Evolutionary conservation across 176 grass and related monocot species (phyloP).

Genomic region (Oryza meridionalis): DNA sequence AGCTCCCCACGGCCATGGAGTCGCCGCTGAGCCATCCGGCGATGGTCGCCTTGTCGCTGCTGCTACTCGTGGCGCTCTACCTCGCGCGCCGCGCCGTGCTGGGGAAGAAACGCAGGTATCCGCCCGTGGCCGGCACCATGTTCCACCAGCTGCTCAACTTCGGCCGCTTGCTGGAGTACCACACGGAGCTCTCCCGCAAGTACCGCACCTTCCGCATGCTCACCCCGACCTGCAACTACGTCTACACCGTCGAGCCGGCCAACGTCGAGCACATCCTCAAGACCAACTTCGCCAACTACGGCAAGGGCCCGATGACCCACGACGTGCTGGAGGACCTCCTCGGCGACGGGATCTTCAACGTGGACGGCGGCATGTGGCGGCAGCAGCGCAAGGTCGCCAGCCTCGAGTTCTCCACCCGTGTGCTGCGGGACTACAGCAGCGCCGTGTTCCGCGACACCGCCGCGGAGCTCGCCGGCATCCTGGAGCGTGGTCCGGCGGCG

Average conservation of each 20-base stretch:
- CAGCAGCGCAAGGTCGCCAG: constrained; percentile 84
- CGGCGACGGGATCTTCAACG: constrained; percentile 83
- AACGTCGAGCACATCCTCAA: constrained; percentile 82
- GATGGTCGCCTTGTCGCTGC: constrained; percentile 1
- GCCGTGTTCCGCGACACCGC: constrained; percentile 66
- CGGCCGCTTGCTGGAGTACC: constrained; percentile 56
- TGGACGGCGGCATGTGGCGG: constrained; percentile 78
- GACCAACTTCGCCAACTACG: constrained; percentile 88
- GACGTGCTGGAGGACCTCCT: constrained; percentile 54
- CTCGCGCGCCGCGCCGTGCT: constrained; percentile 8
- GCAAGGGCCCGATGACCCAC: constrained; percentile 58
- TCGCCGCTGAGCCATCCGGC: constrained; percentile 1
- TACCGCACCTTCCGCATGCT: constrained; percentile 79
- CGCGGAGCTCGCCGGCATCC: constrained; percentile 48
- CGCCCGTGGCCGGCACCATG: constrained; percentile 67
- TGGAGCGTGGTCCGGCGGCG: constrained; percentile 21
- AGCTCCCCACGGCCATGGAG: constrained; percentile 26
- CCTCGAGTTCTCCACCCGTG: constrained; percentile 69
- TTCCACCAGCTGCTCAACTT: constrained; percentile 63
- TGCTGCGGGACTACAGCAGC: constrained; percentile 73
- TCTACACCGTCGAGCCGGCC: constrained; percentile 72
- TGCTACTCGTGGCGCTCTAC: constrained; percentile 24
- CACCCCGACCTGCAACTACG: constrained; percentile 53
- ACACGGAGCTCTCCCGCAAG: constrained; percentile 43
- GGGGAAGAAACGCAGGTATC: constrained; percentile 41